These are phyloP conservation scores for Extremus antarcticus DNA, from an alignment of 495 filamentous ascomycete genomes.

Conservation along the genomic window DNA sequence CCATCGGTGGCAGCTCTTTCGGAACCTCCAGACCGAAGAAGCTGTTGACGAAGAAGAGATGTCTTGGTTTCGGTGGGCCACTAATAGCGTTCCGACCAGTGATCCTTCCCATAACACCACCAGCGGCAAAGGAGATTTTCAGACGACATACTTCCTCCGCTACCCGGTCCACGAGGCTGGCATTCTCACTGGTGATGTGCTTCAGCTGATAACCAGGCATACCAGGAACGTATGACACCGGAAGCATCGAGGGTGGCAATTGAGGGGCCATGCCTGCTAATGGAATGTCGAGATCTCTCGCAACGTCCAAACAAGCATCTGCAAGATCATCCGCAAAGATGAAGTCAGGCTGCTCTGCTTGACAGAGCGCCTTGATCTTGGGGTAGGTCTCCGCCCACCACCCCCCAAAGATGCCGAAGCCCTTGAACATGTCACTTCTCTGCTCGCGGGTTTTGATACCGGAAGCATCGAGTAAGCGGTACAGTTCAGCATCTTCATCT, in stretches of 20 bases:
- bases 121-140: not conserved
- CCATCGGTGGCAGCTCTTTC: not conserved
- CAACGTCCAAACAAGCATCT: not conserved
- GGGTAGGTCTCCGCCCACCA: not conserved
- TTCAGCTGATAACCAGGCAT: not conserved
- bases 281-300: not conserved
- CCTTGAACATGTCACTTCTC: not conserved
- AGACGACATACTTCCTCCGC: not conserved
- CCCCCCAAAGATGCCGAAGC: not conserved
- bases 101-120: not conserved
- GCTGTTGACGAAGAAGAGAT: not conserved
- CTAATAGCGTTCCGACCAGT: not conserved
- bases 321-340: not conserved
- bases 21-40: not conserved
- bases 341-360: not conserved
- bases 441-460: not conserved
- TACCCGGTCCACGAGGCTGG: not conserved
- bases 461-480: not conserved
- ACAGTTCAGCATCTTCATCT: not conserved
- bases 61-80: not conserved
- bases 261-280: not conserved
- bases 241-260: not conserved
- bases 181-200: not conserved
- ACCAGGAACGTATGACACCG: not conserved
- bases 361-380: not conserved